These are phyloP conservation scores for Prunus yedoensis DNA, from an alignment of 331 rosid species.

Conservation along the genomic window DNA sequence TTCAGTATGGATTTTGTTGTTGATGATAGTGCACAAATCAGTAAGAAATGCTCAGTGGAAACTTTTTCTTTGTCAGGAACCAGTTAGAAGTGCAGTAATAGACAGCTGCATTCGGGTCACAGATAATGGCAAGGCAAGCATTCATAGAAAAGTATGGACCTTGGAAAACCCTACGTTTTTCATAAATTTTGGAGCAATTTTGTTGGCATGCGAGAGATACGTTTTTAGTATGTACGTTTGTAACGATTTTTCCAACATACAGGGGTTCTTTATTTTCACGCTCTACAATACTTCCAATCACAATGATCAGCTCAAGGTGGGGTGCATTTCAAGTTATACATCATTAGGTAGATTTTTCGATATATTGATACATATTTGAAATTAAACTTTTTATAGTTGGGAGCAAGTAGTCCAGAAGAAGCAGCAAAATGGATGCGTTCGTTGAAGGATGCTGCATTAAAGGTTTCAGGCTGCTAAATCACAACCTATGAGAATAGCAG, in stretches of 20 bases:
- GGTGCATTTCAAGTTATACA: conserved; percentile 14
- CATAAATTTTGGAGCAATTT: not conserved
- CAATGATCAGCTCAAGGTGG: conserved; percentile 77
- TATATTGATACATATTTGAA: conserved; percentile 18
- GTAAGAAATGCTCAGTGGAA: conserved; percentile 20
- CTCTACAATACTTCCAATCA: conserved; percentile 64
- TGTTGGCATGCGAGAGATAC: not conserved
- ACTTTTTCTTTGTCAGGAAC: conserved; percentile 54
- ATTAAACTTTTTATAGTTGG: conserved; percentile 49
- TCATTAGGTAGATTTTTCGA: conserved; percentile 8
- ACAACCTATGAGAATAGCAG: not conserved
- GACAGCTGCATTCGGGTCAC: conserved; percentile 70
- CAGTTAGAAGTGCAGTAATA: conserved; percentile 73
- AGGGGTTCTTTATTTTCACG: conserved; percentile 74
- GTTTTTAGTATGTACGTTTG: conserved; percentile 12
- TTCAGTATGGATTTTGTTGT: conserved; percentile 10
- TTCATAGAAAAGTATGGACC: conserved; percentile 57
- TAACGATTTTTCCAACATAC: conserved; percentile 29
- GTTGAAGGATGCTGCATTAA: conserved; percentile 63
- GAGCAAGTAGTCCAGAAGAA: conserved; percentile 93
- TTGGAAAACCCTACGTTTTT: not conserved
- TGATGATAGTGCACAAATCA: not conserved
- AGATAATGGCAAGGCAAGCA: conserved; percentile 79
- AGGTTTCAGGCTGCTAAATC: conserved; percentile 45
- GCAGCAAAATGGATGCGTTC: conserved; percentile 86